Evolutionary conservation across 352 stramenopile genomes (phyloP), one percentile per base, ranked within the genome.

Genomic region (Phytophthora sansomeana): DNA sequence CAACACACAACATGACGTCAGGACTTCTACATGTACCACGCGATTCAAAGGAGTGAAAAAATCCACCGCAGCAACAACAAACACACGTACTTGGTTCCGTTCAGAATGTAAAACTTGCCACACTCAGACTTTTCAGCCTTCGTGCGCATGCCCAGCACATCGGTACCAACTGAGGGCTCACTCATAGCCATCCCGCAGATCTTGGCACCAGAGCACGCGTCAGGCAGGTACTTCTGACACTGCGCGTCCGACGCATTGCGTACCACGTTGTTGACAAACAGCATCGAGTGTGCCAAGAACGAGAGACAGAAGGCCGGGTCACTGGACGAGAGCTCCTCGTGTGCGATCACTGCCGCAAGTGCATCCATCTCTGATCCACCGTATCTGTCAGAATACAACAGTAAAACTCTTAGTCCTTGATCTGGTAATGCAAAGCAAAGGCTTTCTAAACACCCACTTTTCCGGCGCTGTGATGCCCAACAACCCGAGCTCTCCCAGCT

Each of bases 181-280:
- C 89, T 98, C 97, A 99, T 99, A 52, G 93, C 96, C 97, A 99
- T 99, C 32, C 98, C 98, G 57, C 97, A 98, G 71, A 99, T 98
- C 58, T 92, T 93, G 10, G 80, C 84, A 30, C 97, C 98, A 3
- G 89, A 91, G 70, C 97, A 99, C 44, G 95, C 85, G 19, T 75
- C 78, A 32, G 97, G 97, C 0, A 99, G 77, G 75, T 92, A 95
- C 74, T 93, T 91, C 28, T 75, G 54, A 56, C 85, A 97, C 76
- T 98, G 93, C 24, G 74, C 89, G 10, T 97, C 75, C 41, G 74
- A 97, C 17, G 90, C 94, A 72, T 98, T 98, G 48, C 80, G 92
- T 1, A 84, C 78, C 13, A 98, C 79, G 69, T 98, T 98, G 82
- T 98, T 98, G 41, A 96, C 90, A 48, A 98, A 98, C 17, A 98